Conservation (phyloP, 2,329 filamentous ascomycete genomes). For the Fusarium palustre region DNA sequence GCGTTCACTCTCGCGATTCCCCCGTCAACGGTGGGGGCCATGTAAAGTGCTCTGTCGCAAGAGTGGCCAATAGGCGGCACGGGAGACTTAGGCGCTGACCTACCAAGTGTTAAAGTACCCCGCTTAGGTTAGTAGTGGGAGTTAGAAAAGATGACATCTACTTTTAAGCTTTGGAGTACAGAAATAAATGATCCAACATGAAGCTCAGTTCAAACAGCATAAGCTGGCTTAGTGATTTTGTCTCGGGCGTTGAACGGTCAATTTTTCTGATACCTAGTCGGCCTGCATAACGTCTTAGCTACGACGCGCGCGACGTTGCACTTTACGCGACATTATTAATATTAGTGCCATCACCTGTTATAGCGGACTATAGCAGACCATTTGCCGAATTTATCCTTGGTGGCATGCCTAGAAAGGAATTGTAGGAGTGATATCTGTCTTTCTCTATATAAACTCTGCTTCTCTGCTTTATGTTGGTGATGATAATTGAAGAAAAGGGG, state of each 20-base stretch:
- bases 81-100: background rate
- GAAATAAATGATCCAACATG: background rate
- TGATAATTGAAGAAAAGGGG: background rate
- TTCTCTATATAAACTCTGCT: background rate
- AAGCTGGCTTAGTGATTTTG: background rate
- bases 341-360: background rate
- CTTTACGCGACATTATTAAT: conserved; percentile 8
- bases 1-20: conserved; percentile 34
- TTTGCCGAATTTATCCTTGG: background rate
- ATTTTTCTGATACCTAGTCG: background rate
- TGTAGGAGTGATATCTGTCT: background rate
- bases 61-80: conserved; percentile 18
- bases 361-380: background rate
- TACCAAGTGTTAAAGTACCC: conserved; percentile 8
- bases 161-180: background rate
- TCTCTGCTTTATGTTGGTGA: background rate
- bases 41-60: conserved; percentile 22
- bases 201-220: background rate
- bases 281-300: background rate
- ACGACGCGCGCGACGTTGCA: conserved; percentile 8
- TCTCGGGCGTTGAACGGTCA: background rate
- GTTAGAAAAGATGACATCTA: background rate
- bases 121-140: background rate
- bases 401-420: background rate
- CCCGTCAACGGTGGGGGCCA: conserved; percentile 24